Base-by-base conservation (phyloP, 1,284 basidiomycete genomes). In the Tylopilus sp. region DNA sequence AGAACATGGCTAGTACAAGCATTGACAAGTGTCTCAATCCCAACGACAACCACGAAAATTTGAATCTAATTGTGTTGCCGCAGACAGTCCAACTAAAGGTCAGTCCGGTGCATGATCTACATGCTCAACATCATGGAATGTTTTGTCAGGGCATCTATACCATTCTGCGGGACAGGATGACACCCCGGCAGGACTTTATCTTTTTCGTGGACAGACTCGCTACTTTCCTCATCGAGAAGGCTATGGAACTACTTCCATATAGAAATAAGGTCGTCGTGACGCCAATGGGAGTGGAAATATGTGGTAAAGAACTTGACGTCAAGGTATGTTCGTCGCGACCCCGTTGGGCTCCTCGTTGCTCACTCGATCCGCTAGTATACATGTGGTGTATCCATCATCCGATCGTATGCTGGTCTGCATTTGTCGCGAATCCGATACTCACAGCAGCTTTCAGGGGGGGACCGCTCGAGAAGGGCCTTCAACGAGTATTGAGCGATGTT, bases 391-490 rank as follows among this genome's bases (percentile, higher is more conserved):
- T 83, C 86, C 2, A 88, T 94, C 56, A 71, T 91, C 38, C 79
- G 91, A 49, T 91, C 90, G 79, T 89, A 63, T 53, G 86, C 76
- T 16, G 25, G 4, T 29, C 13, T 21, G 4, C 38, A 18, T 33
- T 48, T 9, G 23, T 28, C 34, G 33, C 12, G 40, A 43, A 37
- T 15, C 34, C 48, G n/a, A 55, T 7, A 25, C 52, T 54, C 37
- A 59, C 13, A 42, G n/a, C 40, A 6, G 36, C 16, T 39, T 41
- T 15, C 55, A 90, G 87, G 30, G 95, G 95, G 8, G 91, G 92
- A 4, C 89, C 92, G 2, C 79, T 98, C 26, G 91, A 96, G 64
- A 84, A 86, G 42, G 94, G 96, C n/a, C 83, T 98, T 18, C 79
- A 86, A 31, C 76, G 94, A 23, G 93, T 96, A 6, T 81, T 97